Evolutionary conservation across 2,329 filamentous ascomycete genomes (phyloP), one percentile per base, ranked within the genome.

Genomic region (Chaetothyriales sp.): DNA sequence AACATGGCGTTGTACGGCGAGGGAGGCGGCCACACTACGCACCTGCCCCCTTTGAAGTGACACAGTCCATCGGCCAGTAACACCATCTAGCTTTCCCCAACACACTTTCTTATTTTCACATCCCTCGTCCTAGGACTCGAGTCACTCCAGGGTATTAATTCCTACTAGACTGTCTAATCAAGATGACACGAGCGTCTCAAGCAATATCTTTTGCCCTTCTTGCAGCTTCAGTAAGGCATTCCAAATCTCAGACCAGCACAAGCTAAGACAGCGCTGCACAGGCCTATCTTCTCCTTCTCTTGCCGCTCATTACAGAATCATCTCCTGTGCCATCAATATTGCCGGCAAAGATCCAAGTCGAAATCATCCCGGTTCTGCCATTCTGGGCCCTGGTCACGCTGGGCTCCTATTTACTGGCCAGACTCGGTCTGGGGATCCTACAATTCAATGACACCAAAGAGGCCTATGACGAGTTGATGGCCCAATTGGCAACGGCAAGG

Each of bases 401-500:
- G 66, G 92, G 89, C 69, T 85, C 89, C 57, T 89, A 89, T 71
- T 83, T 98, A 18, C 83, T 98, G 58, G 88, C 85, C 73, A 87
- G 88, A 62, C 84, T 98, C 56, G 92, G 92, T 63, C 85, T 82
- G 74, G 92, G 92, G 58, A 86, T 98, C 62, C 77, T 95, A 66
- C 95, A 88, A 52, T 98, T 98, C 78, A 92, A 95, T 75, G 89
- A 97, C 70, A 88, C 94, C 47, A 89, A 90, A 51, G 79, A 87
- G 56, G 92, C 92, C 49, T 85, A 97, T 70, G 80, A 83, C 66
- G 89, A 95, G 71, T 74, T 98, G 62, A 88, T 92, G 77, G 85
- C 60, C 83, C 90, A 54, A 85, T 94, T 74, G 83, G 66, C 66
- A 66, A 66, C 60, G 51, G 68, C 70, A 53, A 70, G 69, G 60